phyloP scores from a whole-genome alignment of 495 filamentous ascomycete species.

The Neurospora sp. region DNA sequence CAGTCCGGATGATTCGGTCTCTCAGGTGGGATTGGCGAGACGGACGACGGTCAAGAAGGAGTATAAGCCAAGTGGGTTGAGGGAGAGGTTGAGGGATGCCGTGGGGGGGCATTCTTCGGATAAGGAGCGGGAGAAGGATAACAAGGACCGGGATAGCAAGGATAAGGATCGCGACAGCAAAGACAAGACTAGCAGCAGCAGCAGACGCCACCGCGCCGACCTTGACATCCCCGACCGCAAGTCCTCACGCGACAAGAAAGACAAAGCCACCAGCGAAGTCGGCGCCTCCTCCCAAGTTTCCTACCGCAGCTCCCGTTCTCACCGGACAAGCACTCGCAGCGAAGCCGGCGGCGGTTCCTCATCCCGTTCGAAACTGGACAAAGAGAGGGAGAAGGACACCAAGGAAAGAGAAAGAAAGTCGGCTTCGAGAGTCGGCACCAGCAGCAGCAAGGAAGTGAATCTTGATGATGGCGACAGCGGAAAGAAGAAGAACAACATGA shows the following conservation, averaged over 20 bases:
- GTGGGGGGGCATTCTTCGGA: background rate
- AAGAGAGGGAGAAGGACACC: constrained; percentile 2
- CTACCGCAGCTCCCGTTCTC: constrained; percentile 17
- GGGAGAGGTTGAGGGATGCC: background rate
- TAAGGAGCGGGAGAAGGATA: constrained; percentile 1
- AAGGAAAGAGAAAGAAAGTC: constrained; percentile 4
- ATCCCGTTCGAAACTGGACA: background rate
- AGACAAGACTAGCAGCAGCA: constrained; percentile 2
- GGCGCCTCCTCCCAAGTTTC: background rate
- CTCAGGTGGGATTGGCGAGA: constrained; percentile 12
- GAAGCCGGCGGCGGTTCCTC: constrained; percentile 6
- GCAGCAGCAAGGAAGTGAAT: constrained; percentile 16
- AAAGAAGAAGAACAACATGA: constrained; percentile 40
- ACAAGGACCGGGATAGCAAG: background rate
- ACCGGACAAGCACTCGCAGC: constrained; percentile 15
- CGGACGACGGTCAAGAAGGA: constrained; percentile 10
- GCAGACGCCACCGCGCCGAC: background rate
- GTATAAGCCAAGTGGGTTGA: constrained; percentile 20
- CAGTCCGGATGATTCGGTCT: constrained; percentile 21
- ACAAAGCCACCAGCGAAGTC: background rate
- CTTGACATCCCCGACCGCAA: background rate
- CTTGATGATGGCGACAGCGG: constrained; percentile 15
- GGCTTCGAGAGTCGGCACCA: background rate
- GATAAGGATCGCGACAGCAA: constrained; percentile 12
- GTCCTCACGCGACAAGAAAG: background rate